Evolutionary conservation across 345 rosid species (phyloP), one percentile per base, ranked within the genome.

Genomic region (Eucalyptus dawsonii): DNA sequence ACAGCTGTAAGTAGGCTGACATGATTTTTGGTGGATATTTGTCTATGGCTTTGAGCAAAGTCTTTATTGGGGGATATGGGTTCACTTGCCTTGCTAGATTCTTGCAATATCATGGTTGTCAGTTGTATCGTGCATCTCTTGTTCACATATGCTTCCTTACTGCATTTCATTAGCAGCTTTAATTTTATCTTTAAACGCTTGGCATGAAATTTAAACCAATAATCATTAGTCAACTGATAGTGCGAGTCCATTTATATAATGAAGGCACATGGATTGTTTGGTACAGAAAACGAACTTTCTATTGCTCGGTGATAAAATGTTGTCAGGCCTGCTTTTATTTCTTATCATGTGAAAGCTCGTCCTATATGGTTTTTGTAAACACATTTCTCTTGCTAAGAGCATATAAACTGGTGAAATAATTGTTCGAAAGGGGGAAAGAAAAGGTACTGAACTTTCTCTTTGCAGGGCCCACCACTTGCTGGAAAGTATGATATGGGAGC

Each of bases 401-500:
- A 58, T 29, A n/a, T 37, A 45, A 62, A 62, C 88, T 62, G 67
- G 27, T 24, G 54, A 40, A 45, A 37, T 37, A 34, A 40, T 76
- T 24, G 15, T 76, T 76, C 5, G 7, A 76, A 76, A 21, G 47
- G 47, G 22, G 44, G 2, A 34, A 40, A 21, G 6, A 10, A 87
- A 21, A 67, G 40, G 17, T 49, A 40, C 85, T 76, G 85, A 76
- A 40, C 47, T 76, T 76, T 76, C 85, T 76, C 91, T 88, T 92
- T 93, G 88, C 93, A 98, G 99, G 99, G 99, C 40, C 99, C 99
- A 47, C 99, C 99, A 54, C 95, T 97, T 86, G 89, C 90, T 86
- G 99, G 98, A 90, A 95, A 95, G 93, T 97, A 95, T 91, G 99
- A 97, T 91, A 97, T 98, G 99, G 99, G 99, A 86, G 99, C 99